Evolutionary conservation across 495 filamentous ascomycete genomes (phyloP), one percentile per base, ranked within the genome.

Genomic region (Neurospora sp.): DNA sequence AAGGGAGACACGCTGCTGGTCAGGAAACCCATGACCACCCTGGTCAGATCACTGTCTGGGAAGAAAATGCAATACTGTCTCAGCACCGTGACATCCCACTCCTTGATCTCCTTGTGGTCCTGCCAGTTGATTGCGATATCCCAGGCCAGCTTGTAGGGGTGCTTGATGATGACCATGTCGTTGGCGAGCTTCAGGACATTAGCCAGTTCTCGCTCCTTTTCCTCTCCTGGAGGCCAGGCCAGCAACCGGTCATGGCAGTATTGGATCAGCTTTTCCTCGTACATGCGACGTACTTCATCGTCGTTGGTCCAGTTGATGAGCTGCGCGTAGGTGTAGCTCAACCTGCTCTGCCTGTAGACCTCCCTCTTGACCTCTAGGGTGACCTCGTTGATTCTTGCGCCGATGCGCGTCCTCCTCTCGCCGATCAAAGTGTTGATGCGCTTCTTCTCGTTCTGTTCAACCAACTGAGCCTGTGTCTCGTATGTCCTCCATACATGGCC

Each of bases 91-190:
- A 87, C 85, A 78, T 98, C 95, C 86, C 91, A 91, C 37, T 94
- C 86, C 1, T 84, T 85, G 74, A 92, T 87, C 39, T 86, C 87
- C 76, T 93, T 89, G 49, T 90, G 84, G 82, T 97, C 93, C 76
- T 91, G 88, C 93, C 96, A 98, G 78, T 98, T 93, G 49, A 99
- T 85, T 39, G 91, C 88, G 75, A 97, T 91, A 72, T 91, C 90
- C 96, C 96, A 99, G 4, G 96, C 96, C 31, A 96, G 84, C 73
- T 91, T 88, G 82, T 92, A 98, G 1, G 94, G 94, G 79, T 97
- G 93, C 75, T 95, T 94, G 79, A 99, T 93, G 75, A 98, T 95
- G 70, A 99, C 95, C 90, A 98, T 94, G 72, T 93, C 96, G 66
- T 90, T 88, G 0, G 95, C 94, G 60, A 94, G 81, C 71, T 91